Conservation (phyloP, 163 green algal species). For the Scenedesmus sp. region DNA sequence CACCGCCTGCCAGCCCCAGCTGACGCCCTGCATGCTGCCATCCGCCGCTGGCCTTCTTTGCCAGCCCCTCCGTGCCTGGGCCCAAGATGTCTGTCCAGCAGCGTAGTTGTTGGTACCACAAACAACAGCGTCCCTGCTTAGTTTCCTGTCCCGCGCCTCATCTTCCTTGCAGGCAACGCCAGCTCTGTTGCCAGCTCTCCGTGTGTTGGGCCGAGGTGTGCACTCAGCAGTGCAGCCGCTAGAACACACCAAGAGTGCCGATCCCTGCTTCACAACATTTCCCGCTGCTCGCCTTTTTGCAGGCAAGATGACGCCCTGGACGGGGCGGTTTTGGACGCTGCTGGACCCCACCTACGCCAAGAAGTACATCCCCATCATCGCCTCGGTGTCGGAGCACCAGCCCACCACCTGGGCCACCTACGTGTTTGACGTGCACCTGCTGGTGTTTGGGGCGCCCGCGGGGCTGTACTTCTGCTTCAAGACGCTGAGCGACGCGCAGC, state of each 20-base stretch:
- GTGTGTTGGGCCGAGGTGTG: no score
- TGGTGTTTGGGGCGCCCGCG: slow-evolving; percentile 77
- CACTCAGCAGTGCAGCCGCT: background rate
- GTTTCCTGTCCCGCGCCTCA: no score
- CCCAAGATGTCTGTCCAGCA: no score
- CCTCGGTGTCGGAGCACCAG: slow-evolving; percentile 92
- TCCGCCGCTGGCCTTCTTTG: background rate
- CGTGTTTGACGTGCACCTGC: slow-evolving; percentile 89
- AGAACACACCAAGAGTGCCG: no score
- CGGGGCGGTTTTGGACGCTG: slow-evolving; percentile 87
- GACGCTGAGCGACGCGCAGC: slow-evolving; percentile 71
- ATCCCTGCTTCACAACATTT: background rate
- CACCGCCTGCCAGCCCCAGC: background rate
- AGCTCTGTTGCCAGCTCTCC: no score
- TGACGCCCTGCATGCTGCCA: background rate
- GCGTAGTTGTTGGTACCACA: no score
- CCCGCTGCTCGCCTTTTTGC: background rate
- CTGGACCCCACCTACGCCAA: slow-evolving; percentile 97
- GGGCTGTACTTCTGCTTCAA: slow-evolving; percentile 90
- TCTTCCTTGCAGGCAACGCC: no score
- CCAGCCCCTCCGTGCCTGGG: background rate
- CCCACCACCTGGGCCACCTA: slow-evolving; percentile 88
- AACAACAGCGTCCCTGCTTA: no score
- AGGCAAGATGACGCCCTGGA: slow-evolving; percentile 79
- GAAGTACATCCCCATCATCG: slow-evolving; percentile 99